Conservation (phyloP, 2,329 filamentous ascomycete genomes). For the Pseudogymnoascus sp. region DNA sequence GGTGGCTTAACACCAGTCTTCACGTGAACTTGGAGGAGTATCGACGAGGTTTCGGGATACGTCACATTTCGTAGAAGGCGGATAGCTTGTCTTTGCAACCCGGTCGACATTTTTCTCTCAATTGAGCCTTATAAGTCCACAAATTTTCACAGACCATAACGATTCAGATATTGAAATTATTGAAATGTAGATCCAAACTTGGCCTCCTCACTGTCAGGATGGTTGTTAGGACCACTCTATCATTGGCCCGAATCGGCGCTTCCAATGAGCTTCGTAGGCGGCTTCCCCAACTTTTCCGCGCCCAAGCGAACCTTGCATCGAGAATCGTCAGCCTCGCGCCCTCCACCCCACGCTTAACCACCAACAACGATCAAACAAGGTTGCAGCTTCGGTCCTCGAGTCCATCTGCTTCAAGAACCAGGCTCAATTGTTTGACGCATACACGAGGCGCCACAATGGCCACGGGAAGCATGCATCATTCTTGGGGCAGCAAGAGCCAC, state of each 20-base stretch:
- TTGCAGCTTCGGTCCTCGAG: background rate
- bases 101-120: background rate
- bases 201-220: background rate
- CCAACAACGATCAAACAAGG: background rate
- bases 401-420: background rate
- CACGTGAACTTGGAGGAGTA: constrained; percentile 3
- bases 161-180: background rate
- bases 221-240: background rate
- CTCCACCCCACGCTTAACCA: background rate
- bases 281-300: background rate
- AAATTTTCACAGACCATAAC: background rate
- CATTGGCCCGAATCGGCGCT: background rate
- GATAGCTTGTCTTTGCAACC: background rate
- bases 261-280: background rate
- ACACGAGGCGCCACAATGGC: background rate
- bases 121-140: background rate
- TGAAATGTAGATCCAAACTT: background rate
- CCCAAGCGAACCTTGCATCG: background rate
- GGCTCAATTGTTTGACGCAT: background rate
- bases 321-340: constrained; percentile 4
- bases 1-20: background rate
- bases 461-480: constrained; percentile 4
- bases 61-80: background rate
- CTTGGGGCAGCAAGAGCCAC: constrained; percentile 11
- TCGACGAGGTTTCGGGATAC: background rate